Percentiles rank a stretch among this genome's conserved stretches.
Evolutionary conservation across 345 rosid genomes (phyloP).

Genomic region (Leavenworthia alabamica): DNA sequence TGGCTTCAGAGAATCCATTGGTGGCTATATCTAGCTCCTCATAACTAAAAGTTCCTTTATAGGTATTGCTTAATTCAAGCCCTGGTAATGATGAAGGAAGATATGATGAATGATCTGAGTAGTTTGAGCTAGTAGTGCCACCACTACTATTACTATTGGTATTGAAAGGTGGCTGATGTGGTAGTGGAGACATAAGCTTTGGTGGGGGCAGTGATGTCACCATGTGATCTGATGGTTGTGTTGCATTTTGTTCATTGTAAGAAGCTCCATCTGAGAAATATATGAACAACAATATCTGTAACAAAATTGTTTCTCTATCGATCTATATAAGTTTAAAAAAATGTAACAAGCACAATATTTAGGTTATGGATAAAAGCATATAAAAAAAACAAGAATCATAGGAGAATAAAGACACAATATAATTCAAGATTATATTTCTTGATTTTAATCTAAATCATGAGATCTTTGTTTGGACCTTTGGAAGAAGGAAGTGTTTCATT

Average conservation of each 20-base stretch:
- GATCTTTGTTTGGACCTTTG: conserved; percentile 4
- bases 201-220: conserved; percentile 10
- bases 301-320: neutral
- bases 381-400: too few species aligned
- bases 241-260: conserved; percentile 49
- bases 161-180: conserved; percentile 30
- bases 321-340: neutral
- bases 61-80: conserved; percentile 48
- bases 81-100: conserved; percentile 60
- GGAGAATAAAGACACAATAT: neutral
- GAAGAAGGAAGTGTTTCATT: conserved; percentile 30
- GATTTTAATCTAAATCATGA: neutral
- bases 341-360: too few species aligned
- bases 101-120: conserved; percentile 47
- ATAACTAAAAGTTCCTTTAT: conserved; percentile 55
- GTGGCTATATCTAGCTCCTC: conserved; percentile 59
- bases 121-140: conserved; percentile 47
- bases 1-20: conserved; percentile 54
- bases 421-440: too few species aligned
- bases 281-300: too few species aligned
- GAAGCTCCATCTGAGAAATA: conserved; percentile 40
- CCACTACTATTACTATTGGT: conserved; percentile 71
- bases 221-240: conserved; percentile 34
- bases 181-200: conserved; percentile 25
- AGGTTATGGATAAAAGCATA: too few species aligned